Conservation (phyloP, 257 asterid species). For the Thymus quinquecostatus region DNA sequence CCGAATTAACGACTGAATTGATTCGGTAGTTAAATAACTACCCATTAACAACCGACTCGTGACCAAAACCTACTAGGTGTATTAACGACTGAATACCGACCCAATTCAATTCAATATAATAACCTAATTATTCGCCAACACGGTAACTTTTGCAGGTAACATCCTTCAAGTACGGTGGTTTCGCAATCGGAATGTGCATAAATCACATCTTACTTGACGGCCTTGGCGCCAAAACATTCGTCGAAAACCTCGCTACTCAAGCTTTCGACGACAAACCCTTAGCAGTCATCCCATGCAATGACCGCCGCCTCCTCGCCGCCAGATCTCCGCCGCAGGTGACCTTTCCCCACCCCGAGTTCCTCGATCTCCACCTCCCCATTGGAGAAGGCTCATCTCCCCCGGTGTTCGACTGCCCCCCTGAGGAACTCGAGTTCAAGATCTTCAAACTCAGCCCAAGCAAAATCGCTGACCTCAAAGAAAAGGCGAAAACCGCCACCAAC, state of each 20-base stretch:
- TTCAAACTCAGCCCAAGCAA: no score
- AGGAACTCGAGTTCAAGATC: no score
- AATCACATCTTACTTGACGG: slow-evolving; percentile 54
- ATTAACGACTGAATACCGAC: no score
- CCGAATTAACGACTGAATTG: no score
- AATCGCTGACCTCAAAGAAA: no score
- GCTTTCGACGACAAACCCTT: slow-evolving; percentile 48
- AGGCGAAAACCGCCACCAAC: no score
- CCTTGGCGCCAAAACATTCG: slow-evolving; percentile 39
- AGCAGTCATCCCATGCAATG: slow-evolving; percentile 35
- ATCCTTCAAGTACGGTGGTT: slow-evolving; percentile 62
- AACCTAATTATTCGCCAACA: no score
- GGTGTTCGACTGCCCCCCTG: no score
- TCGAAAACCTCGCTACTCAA: slow-evolving; percentile 57
- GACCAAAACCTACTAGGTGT: no score
- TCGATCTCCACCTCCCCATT: slow-evolving; percentile 41
- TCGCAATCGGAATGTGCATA: slow-evolving; percentile 44
- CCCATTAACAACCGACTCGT: no score
- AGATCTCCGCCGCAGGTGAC: slow-evolving; percentile 51
- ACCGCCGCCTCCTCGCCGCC: slow-evolving; percentile 42
- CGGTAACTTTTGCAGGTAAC: slow-evolving; percentile 29
- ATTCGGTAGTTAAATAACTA: no score
- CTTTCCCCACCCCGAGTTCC: slow-evolving; percentile 51
- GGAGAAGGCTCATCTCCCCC: slow-evolving; percentile 28
- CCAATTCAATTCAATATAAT: no score